Conservation (phyloP, 495 filamentous ascomycete genomes). For the Cudoniella acicularis region DNA sequence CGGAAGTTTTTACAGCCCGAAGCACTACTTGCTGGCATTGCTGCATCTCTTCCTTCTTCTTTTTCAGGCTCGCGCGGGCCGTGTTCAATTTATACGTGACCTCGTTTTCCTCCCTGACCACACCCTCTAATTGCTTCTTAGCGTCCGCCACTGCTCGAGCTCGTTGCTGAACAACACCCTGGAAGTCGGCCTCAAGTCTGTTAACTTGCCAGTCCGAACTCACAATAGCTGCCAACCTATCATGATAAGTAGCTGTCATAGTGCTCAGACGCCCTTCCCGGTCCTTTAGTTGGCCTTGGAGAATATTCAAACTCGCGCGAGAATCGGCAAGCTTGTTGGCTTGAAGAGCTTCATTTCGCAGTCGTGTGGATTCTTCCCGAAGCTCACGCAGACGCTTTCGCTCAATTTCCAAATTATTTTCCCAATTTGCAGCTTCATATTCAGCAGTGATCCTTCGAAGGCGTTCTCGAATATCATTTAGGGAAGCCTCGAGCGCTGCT, state of each 20-base stretch:
- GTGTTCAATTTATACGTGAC: conserved; percentile 73
- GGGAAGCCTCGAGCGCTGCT: conserved; percentile 66
- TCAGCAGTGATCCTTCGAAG: conserved; percentile 60
- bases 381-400: conserved; percentile 60
- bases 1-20: conserved; percentile 38
- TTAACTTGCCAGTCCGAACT: conserved; percentile 62
- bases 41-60: conserved; percentile 61
- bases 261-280: conserved; percentile 68
- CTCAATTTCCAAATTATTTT: conserved; percentile 59
- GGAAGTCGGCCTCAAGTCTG: conserved; percentile 68
- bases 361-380: conserved; percentile 61
- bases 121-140: conserved; percentile 63
- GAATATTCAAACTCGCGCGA: conserved; percentile 71
- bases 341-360: conserved; percentile 74
- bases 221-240: conserved; percentile 60
- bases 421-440: conserved; percentile 58
- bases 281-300: conserved; percentile 72
- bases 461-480: conserved; percentile 61
- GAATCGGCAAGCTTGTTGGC: conserved; percentile 74
- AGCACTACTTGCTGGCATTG: conserved; percentile 50
- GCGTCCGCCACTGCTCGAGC: conserved; percentile 50
- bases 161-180: conserved; percentile 56
- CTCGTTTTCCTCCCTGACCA: conserved; percentile 70
- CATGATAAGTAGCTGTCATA: conserved; percentile 68
- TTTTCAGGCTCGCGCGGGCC: conserved; percentile 53